Base-by-base conservation (phyloP, 2,329 filamentous ascomycete species). In the Neonectria sp. region DNA sequence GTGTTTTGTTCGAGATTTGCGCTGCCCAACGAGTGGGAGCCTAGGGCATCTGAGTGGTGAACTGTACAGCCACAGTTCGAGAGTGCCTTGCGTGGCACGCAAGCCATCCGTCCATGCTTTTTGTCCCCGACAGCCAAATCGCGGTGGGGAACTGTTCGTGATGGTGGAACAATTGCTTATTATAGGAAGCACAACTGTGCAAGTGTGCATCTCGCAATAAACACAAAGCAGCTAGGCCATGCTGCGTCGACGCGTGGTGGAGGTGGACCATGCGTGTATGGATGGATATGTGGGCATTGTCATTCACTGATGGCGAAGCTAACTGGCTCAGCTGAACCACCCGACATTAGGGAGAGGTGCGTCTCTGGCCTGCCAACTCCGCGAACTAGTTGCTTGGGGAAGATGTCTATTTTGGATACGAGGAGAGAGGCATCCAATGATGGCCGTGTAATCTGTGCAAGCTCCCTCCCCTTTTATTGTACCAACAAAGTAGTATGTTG, bases 11-110 rank as follows among this genome's bases (percentile, higher is more conserved):
- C 56, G 27, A 52, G 65, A 58, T 67, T 68, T 62, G 25, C 55
- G 60, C 49, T 59, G 71, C 66, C 66, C 68, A 69, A 71, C 60
- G 63, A 55, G 46, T 66, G 52, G 59, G 64, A 49, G 48, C 53
- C 60, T 67, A 46, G 40, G 35, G 11, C 35, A 60, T 8, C 24
- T 17, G 24, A 21, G 55, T 35, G 33, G 69, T 52, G 37, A 48
- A 27, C 24, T 37, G 67, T 71, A 68, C 63, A 72, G 70, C 70
- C 70, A 72, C 68, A 65, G 60, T 56, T 52, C 51, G 45, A 53
- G 55, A 67, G 29, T 33, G 49, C 58, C 60, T 40, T 21, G 31
- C n/a, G 24, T n/a, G 31, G 29, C 8, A 35, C 51, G 21, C 27
- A 51, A 33, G 8, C 49, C 29, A 55, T 55, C 52, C 33, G 52